Evolutionary conservation across 768 basidiomycete species (phyloP).

Genomic region (Leccinum boreale): DNA sequence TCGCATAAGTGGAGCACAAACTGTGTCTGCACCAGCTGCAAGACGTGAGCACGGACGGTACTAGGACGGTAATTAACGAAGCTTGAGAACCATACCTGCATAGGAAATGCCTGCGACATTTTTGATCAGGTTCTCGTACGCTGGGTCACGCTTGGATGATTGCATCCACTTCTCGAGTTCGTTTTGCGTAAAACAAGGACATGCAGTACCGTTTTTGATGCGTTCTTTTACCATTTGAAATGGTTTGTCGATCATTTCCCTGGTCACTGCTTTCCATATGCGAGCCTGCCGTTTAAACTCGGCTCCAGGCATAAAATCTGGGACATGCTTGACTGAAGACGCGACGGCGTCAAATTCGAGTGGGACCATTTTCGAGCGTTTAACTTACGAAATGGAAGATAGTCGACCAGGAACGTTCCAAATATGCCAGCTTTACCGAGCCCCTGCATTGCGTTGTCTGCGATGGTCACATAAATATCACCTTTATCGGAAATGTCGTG

Average conservation of each 20-base stretch:
- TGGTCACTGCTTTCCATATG: conserved; percentile 34
- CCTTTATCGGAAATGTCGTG: conserved; percentile 34
- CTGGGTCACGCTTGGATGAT: conserved; percentile 19
- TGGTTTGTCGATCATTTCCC: conserved; percentile 31
- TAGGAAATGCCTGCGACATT: conserved; percentile 51
- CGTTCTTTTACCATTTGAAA: conserved; percentile 45
- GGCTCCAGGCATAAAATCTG: conserved; percentile 48
- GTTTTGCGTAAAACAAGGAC: conserved; percentile 44
- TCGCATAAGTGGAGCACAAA: conserved; percentile 21
- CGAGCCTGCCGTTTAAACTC: conserved; percentile 46
- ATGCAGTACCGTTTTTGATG: conserved; percentile 36
- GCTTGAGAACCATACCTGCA: conserved; percentile 33
- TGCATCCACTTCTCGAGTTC: conserved; percentile 35
- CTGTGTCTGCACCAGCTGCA: conserved; percentile 27
- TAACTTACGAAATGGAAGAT: conserved; percentile 30
- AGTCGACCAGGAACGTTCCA: conserved; percentile 43
- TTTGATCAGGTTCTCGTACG: conserved; percentile 45
- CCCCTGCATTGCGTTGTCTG: conserved; percentile 36
- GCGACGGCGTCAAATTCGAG: background rate
- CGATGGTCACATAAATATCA: conserved; percentile 40
- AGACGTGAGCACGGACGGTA: conserved; percentile 3
- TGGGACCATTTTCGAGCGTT: background rate
- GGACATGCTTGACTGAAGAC: conserved; percentile 42
- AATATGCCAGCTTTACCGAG: conserved; percentile 39
- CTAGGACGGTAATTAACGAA: background rate